Evolutionary conservation across 768 basidiomycete genomes (phyloP), one percentile per base, ranked within the genome.

Genomic region (Atractiella rhizophila): DNA sequence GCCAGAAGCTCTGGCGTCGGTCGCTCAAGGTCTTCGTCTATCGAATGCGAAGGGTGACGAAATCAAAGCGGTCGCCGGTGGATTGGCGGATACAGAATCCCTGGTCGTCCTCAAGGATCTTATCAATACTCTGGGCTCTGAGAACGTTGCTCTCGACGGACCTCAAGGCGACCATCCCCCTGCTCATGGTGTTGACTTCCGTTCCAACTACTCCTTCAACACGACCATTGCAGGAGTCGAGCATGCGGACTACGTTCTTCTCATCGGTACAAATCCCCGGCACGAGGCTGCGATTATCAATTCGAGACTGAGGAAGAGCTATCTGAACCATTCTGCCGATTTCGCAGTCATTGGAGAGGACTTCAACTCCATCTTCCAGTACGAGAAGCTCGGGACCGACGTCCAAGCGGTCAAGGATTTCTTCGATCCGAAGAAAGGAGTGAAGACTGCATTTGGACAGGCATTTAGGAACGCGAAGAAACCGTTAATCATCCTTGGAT

Each of bases 231-330:
- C 82, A 21, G 78, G 78, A 19, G 67, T 88, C 21, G 91, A 91
- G 55, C 65, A 73, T 34, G 86, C 91, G 19, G 91, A 98, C 51
- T 80, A 63, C 16, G 80, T 98, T 49, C 70, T 96, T 7, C 70
- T 98, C 23, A 71, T 96, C 51, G 91, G 88, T 42, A 91, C 85
- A 31, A 91, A 96, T 62, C 88, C 88, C 9, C 68, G 91, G 16
- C 86, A 94, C 56, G 91, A 98, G 60, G 91, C 85, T 4, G 77
- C 91, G 18, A 86, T 94, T 41, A 66, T 96, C 49, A 98, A 96
- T 66, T 83, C 86, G 20, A 80, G 91, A 47, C 81, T 98, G 53
- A 71, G 91, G 51, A 86, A 83, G 66, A 76, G 72, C 52, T 98
- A 82, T 79, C 57, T 98, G 49, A 76, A 86, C 55, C 73, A 73